phyloP scores from a whole-genome alignment of 192 early-diverging fungal species.

The Coemansia sp. region DNA sequence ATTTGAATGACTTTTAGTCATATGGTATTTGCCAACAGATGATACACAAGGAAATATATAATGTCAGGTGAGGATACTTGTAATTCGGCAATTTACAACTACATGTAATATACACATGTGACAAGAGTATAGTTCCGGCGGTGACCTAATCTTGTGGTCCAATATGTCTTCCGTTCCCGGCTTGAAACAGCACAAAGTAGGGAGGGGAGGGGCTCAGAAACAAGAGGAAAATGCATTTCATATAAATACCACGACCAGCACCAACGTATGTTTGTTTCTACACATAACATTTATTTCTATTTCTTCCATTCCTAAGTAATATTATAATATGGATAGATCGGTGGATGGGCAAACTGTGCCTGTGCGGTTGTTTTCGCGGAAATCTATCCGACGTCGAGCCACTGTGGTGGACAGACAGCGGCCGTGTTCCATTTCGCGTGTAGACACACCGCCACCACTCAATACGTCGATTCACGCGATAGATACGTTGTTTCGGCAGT shows the following conservation, averaged over 20 bases:
- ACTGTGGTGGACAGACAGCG: not conserved
- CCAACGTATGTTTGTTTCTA: not conserved
- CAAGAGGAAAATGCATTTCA: too few species aligned
- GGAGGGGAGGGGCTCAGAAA: too few species aligned
- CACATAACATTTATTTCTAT: not conserved
- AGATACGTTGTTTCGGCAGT: conserved; percentile 23
- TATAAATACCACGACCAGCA: not conserved
- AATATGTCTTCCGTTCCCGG: too few species aligned
- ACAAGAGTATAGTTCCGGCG: not conserved
- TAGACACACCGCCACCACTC: conserved; percentile 16
- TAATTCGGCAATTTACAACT: not conserved
- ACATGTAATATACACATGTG: not conserved
- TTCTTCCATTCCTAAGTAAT: too few species aligned
- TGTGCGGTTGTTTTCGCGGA: not conserved
- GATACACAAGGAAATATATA: too few species aligned
- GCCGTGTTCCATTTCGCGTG: conserved; percentile 17
- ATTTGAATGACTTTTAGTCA: too few species aligned
- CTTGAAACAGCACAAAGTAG: too few species aligned
- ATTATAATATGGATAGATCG: not conserved
- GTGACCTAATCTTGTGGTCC: too few species aligned
- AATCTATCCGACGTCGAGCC: not conserved
- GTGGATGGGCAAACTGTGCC: not conserved
- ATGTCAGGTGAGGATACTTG: too few species aligned
- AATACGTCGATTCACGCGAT: conserved; percentile 26
- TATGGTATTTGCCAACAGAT: too few species aligned